Percentiles rank a stretch among this genome's conserved stretches.
Evolutionary conservation across 768 basidiomycete species (phyloP).

Genomic region (Rhizopogon vinicolor): DNA sequence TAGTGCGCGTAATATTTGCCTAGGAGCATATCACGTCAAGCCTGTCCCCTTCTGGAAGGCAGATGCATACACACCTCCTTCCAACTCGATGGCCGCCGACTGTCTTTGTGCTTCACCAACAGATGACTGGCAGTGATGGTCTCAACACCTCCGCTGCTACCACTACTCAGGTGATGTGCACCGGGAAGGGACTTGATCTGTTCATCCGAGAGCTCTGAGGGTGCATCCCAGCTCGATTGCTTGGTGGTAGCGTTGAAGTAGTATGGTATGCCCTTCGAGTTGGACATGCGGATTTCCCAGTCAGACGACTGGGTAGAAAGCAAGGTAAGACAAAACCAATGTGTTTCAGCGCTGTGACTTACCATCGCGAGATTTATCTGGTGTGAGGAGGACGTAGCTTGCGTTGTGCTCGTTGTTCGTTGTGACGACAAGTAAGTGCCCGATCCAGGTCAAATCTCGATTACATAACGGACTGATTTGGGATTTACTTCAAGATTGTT

Average conservation of each 20-base stretch:
- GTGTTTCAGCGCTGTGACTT: conserved; percentile 1
- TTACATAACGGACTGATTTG: background rate
- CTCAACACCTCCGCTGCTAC: conserved; percentile 26
- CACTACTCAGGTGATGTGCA: conserved; percentile 40
- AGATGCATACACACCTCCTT: conserved; percentile 55
- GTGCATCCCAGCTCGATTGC: conserved; percentile 78
- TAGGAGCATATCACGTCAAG: conserved; percentile 21
- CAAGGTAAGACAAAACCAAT: background rate
- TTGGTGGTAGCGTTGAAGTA: conserved; percentile 76
- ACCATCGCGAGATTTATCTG: conserved; percentile 15
- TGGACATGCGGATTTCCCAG: conserved; percentile 91
- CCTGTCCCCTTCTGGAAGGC: background rate
- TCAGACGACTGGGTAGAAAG: conserved; percentile 4
- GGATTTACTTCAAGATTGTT: background rate
- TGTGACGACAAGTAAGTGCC: background rate
- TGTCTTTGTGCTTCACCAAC: conserved; percentile 84
- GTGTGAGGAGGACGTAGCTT: background rate
- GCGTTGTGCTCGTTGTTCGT: background rate
- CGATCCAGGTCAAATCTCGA: background rate
- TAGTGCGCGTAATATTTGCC: conserved; percentile 77
- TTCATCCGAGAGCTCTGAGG: conserved; percentile 54
- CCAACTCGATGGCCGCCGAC: conserved; percentile 78
- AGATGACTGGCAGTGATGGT: conserved; percentile 94
- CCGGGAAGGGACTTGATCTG: conserved; percentile 64
- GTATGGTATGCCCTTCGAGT: conserved; percentile 74